Base-by-base conservation (phyloP, 305 asterid genomes). In the Solanum aculeatissimum region DNA sequence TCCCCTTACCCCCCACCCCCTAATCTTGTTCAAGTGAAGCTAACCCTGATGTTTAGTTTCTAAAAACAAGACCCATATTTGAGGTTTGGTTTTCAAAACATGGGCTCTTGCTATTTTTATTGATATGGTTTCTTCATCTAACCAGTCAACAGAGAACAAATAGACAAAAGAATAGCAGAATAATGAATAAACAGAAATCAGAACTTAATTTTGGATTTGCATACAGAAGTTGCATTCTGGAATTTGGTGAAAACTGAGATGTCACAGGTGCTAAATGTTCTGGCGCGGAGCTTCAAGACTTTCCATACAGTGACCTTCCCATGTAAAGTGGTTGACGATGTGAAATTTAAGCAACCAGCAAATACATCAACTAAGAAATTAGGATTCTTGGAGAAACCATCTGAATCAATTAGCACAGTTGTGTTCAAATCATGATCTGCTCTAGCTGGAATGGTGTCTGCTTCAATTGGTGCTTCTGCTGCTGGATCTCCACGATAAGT, bases 401-500 rank as follows among this genome's bases (percentile, higher is more conserved):
- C 91, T 29, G 65, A 87, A 0, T 75, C 6, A 21, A 92, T 60
- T 3, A 85, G 51, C 57, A 89, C 86, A 7, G 80, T 83, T 6
- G 93, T 84, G 40, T 45, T 68, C 62, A 92, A 65, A 70, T 92
- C 91, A 71, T 85, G 92, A 65, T 75, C 80, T 16, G 88, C 92
- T 51, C 93, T 89, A 14, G 95, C 91, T 10, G 95, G 93, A 35
- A 92, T 88, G 0, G 88, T 86, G 87, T 87, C 92, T 3, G 80
- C 86, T 32, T 55, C 81, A 40, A 93, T 85, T 3, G 65, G 89
- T 8, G 92, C 92, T 62, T 92, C 85, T 1, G 91, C 93, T 0
- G 86, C 91, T 21, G 83, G 84, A 15, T 62, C 84, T 6, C 87
- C 92, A 23, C 87, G 89, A 45, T 92, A 92, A 42, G 47, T 90